phyloP scores from a whole-genome alignment of 2,329 filamentous ascomycete genomes.

The Septoria linicola region DNA sequence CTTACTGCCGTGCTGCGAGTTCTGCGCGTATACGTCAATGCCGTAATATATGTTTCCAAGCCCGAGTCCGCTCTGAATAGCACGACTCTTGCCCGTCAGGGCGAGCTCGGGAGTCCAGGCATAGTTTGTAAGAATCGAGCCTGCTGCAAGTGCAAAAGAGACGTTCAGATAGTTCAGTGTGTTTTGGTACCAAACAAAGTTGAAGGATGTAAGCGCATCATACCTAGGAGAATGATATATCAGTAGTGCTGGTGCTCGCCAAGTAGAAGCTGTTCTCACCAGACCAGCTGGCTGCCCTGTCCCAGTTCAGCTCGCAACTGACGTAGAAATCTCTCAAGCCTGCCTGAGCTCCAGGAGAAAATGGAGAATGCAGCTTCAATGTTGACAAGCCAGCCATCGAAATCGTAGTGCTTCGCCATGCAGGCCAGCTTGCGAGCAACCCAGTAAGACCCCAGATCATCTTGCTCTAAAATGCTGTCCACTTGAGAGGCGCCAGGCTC shows the following conservation, averaged over 20 bases:
- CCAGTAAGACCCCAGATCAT: slow-evolving; percentile 14
- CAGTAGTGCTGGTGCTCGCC: too few species aligned
- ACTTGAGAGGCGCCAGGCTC: slow-evolving; percentile 43
- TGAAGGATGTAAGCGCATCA: slow-evolving; percentile 46
- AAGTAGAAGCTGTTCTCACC: slow-evolving; percentile 36
- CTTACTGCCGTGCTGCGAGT: slow-evolving; percentile 32
- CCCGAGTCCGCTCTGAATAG: slow-evolving; percentile 30
- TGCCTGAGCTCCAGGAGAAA: slow-evolving; percentile 33
- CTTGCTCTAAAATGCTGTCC: slow-evolving; percentile 33
- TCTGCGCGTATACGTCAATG: slow-evolving; percentile 50
- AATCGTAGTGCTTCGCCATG: slow-evolving; percentile 45
- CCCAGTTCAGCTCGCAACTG: slow-evolving; percentile 40
- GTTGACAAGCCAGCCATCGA: slow-evolving; percentile 51
- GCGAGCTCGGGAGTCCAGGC: slow-evolving; percentile 41
- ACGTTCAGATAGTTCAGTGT: slow-evolving; percentile 43
- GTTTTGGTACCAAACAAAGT: slow-evolving; percentile 48
- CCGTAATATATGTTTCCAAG: slow-evolving; percentile 42
- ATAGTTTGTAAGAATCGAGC: slow-evolving; percentile 48
- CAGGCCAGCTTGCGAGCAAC: slow-evolving; percentile 41
- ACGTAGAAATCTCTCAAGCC: slow-evolving; percentile 41
- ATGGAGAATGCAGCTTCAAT: slow-evolving; percentile 46
- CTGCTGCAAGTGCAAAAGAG: slow-evolving; percentile 41
- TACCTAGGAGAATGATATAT: slow-evolving; percentile 38
- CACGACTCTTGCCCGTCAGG: slow-evolving; percentile 31
- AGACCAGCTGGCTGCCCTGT: slow-evolving; percentile 38